Evolutionary conservation across 768 basidiomycete genomes (phyloP).

Genomic region (Symmetrospora coprosmae): DNA sequence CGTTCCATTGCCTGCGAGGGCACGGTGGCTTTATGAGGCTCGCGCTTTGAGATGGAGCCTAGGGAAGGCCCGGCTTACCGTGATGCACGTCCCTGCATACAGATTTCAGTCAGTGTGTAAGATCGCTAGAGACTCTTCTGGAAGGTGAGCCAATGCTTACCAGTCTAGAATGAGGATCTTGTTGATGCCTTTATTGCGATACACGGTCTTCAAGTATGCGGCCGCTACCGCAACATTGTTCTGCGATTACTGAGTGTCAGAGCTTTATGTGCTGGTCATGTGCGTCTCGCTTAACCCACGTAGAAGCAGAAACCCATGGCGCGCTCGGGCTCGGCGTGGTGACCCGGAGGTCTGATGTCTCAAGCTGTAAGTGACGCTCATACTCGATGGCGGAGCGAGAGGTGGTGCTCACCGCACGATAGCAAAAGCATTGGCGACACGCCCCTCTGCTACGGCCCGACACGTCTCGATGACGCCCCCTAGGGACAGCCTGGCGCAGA

Average conservation of each 20-base stretch:
- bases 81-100: slow-evolving; percentile 82
- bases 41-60: neutral
- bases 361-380: no score
- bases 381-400: no score
- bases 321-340: slow-evolving; percentile 94
- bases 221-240: slow-evolving; percentile 94
- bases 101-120: neutral
- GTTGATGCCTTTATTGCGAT: slow-evolving; percentile 47
- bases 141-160: slow-evolving; percentile 44
- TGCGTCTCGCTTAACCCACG: slow-evolving; percentile 27
- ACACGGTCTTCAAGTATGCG: slow-evolving; percentile 55
- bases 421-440: slow-evolving; percentile 74
- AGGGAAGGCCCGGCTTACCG: slow-evolving; percentile 41
- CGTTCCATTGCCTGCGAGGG: slow-evolving; percentile 70
- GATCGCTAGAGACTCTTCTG: neutral
- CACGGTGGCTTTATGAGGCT: neutral
- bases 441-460: slow-evolving; percentile 64
- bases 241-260: neutral
- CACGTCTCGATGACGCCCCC: slow-evolving; percentile 88
- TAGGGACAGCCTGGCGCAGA: slow-evolving; percentile 72
- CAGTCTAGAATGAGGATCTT: slow-evolving; percentile 88
- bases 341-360: slow-evolving; percentile 58
- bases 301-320: slow-evolving; percentile 99
- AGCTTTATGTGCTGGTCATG: no score
- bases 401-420: slow-evolving; percentile 52